A percentile compares a stretch with the other conserved stretches of the same genome.
phyloP scores from a whole-genome alignment of 1,284 basidiomycete genomes.

The Cutaneotrichosporon mucoides region DNA sequence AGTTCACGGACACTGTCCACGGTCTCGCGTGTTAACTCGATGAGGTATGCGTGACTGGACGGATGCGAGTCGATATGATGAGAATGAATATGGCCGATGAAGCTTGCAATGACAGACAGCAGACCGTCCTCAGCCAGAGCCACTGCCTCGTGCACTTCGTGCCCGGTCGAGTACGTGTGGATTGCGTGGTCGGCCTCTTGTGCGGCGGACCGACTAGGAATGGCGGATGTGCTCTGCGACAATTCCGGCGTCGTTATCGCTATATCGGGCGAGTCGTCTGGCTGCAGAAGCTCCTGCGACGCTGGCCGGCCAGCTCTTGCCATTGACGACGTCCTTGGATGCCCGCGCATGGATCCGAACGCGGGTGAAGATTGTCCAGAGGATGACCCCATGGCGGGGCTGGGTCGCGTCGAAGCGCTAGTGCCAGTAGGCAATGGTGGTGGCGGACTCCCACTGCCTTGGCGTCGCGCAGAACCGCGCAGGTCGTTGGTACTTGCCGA shows the following conservation, averaged over 20 bases:
- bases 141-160: conserved; percentile 48
- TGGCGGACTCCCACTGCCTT: conserved; percentile 36
- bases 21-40: conserved; percentile 88
- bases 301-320: conserved; percentile 3
- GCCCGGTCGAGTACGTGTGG: conserved; percentile 13
- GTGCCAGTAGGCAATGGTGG: conserved; percentile 20
- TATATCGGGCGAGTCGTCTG: conserved; percentile 7
- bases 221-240: conserved; percentile 8
- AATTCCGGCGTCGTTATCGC: background rate
- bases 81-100: conserved; percentile 93
- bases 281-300: conserved; percentile 5
- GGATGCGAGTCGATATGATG: conserved; percentile 84
- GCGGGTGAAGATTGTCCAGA: conserved; percentile 24
- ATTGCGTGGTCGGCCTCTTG: conserved; percentile 5
- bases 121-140: conserved; percentile 77
- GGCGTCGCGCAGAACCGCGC: conserved; percentile 45
- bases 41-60: conserved; percentile 85
- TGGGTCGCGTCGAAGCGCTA: background rate
- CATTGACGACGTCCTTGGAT: background rate
- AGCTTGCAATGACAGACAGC: conserved; percentile 88
- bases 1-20: conserved; percentile 89
- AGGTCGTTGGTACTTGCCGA: conserved; percentile 59
- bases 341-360: conserved; percentile 8
- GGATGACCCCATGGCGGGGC: conserved; percentile 20
- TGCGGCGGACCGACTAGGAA: background rate